A percentile compares a stretch with the other conserved stretches of the same genome.
phyloP scores from a whole-genome alignment of 140 eudicot species.

The Flaveria floridana region DNA sequence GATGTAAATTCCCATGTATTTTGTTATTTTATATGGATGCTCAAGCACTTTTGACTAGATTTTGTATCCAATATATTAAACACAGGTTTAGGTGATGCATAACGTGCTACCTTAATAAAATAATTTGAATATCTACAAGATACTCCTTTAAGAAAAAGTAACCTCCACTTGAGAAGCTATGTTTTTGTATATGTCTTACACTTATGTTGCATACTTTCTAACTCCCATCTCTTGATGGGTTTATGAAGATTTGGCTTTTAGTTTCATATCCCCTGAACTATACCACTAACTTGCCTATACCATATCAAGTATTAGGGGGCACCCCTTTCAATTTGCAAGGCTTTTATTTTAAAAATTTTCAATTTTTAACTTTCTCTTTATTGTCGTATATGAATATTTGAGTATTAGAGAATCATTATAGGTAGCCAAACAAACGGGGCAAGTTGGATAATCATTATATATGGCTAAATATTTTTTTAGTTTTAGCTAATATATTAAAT shows the following conservation, averaged over 20 bases:
- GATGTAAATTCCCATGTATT: neutral
- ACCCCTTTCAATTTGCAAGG: neutral
- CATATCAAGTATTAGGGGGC: neutral
- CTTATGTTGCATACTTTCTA: neutral
- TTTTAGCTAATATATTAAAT: neutral
- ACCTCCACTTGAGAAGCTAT: neutral
- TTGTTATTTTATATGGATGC: neutral
- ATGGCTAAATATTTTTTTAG: neutral
- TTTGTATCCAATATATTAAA: neutral
- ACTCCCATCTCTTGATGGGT: neutral
- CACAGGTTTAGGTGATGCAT: neutral
- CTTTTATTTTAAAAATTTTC: neutral
- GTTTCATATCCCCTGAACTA: neutral
- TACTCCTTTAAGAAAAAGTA: neutral
- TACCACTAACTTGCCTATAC: neutral
- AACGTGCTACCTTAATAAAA: neutral
- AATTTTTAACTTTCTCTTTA: neutral
- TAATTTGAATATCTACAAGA: neutral
- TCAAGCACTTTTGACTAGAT: neutral
- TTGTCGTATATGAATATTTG: neutral
- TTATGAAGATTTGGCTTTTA: slow-evolving; percentile 1
- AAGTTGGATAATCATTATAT: neutral
- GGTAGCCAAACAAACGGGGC: neutral
- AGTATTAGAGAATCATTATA: neutral
- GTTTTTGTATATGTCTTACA: neutral